A percentile compares a stretch with the other conserved stretches of the same genome.
Conservation (phyloP, 176 grass and related monocot genomes). For the Metroxylon sagu region DNA sequence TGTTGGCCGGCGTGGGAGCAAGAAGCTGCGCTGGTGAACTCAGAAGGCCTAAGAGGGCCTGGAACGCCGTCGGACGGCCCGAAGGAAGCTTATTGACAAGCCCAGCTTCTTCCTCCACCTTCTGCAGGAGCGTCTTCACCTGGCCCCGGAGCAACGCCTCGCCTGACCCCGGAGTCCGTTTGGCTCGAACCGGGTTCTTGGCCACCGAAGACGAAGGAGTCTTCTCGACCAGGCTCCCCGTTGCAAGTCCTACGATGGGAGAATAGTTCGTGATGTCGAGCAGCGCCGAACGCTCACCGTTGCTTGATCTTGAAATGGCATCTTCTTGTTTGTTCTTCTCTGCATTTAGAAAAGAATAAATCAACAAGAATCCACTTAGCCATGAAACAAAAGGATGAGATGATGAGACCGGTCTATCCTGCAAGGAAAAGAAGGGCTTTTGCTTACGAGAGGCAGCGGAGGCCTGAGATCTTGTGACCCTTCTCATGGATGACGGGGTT, state of each 20-base stretch:
- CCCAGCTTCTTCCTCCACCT: slow-evolving; percentile 57
- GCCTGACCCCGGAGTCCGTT: slow-evolving; percentile 48
- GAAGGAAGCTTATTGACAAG: slow-evolving; percentile 5
- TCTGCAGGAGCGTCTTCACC: slow-evolving; percentile 78
- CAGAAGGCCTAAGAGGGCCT: slow-evolving; percentile 31
- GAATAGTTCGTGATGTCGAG: slow-evolving; percentile 95
- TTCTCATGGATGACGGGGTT: slow-evolving; percentile 45
- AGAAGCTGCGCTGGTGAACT: slow-evolving; percentile 56
- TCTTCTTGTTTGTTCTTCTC: slow-evolving; percentile 22
- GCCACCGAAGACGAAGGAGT: slow-evolving; percentile 25
- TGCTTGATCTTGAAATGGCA: slow-evolving; percentile 8
- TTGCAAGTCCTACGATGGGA: slow-evolving; percentile 67
- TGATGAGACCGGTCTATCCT: background rate
- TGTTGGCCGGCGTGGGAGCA: slow-evolving; percentile 64
- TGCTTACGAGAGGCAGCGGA: slow-evolving; percentile 16
- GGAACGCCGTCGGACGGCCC: slow-evolving; percentile 10
- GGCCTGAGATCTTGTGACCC: slow-evolving; percentile 41
- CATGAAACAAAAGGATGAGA: no score
- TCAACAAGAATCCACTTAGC: background rate
- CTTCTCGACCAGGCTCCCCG: slow-evolving; percentile 26
- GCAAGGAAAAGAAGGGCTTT: background rate
- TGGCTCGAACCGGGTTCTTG: slow-evolving; percentile 27
- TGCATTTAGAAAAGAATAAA: background rate
- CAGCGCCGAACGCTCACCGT: slow-evolving; percentile 37
- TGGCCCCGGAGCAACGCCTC: slow-evolving; percentile 80